phyloP scores from a whole-genome alignment of 2,329 filamentous ascomycete species.

The Pseudofabraea citricarpa region DNA sequence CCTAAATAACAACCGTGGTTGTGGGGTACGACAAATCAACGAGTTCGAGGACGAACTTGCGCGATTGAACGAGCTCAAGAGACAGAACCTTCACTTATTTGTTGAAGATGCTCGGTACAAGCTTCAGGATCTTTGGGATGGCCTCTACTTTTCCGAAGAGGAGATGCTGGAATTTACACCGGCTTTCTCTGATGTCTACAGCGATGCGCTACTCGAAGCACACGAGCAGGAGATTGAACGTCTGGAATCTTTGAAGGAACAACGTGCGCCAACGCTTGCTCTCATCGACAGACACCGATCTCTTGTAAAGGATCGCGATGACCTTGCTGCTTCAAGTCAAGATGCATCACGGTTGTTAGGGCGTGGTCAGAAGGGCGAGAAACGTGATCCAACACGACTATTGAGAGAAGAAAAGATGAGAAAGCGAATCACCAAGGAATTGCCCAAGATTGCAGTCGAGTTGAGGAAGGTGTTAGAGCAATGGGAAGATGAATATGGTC shows the following conservation, averaged over 20 bases:
- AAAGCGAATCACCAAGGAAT: constrained; percentile 92
- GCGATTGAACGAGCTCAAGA: constrained; percentile 85
- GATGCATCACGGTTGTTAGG: constrained; percentile 91
- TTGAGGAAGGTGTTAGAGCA: constrained; percentile 73
- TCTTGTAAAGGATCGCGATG: constrained; percentile 79
- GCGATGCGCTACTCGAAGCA: constrained; percentile 88
- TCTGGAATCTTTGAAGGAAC: constrained; percentile 76
- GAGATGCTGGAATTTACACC: constrained; percentile 98
- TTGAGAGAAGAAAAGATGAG: constrained; percentile 97
- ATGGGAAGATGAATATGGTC: constrained; percentile 92
- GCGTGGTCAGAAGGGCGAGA: constrained; percentile 88
- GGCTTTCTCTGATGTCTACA: constrained; percentile 95
- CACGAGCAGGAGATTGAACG: constrained; percentile 88
- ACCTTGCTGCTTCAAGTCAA: constrained; percentile 84
- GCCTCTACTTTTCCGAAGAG: constrained; percentile 90
- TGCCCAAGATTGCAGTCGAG: constrained; percentile 87
- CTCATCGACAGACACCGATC: constrained; percentile 80
- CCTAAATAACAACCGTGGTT: constrained; percentile 81
- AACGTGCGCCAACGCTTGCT: constrained; percentile 77
- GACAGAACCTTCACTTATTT: constrained; percentile 91
- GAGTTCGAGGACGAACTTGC: constrained; percentile 90
- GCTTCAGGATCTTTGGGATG: constrained; percentile 93
- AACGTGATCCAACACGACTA: constrained; percentile 88
- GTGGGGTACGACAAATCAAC: constrained; percentile 86
- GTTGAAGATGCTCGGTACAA: constrained; percentile 90